Base-by-base conservation (phyloP, 805 yeast genomes). In the Saturnispora ahearnii region DNA sequence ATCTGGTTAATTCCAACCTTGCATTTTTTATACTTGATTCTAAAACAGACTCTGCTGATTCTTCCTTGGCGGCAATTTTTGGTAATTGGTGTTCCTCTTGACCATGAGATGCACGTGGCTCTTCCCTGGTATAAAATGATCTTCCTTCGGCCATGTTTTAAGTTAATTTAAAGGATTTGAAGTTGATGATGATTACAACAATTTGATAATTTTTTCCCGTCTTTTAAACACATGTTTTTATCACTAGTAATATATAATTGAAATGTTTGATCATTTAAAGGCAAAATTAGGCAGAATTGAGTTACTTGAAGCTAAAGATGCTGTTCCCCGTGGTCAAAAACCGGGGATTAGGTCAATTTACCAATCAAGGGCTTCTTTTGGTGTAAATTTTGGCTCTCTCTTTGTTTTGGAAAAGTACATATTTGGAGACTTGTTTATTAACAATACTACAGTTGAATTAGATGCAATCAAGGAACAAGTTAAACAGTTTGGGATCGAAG, bases 341-440 rank as follows among this genome's bases (percentile, higher is more conserved):
- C 79, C 76, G 4, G 59, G 73, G 8, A 62, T 60, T 46, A 68
- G 64, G 38, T 72, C 80, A 24, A 73, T 85, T n/a, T 80, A 73
- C 58, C 82, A 76, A 57, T 66, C 73, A 21, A 69, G 93, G 47
- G 68, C 68, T 57, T 86, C 87, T 60, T 81, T 77, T 60, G 98
- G 96, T 6, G 95, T 87, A 31, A 90, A 89, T 64, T 68, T 90
- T 38, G 98, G 98, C 0, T 76, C 89, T 0, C 65, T 84, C 51
- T 90, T 89, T 63, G 82, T 89, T 1, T 71, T 79, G 43, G 97
- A 90, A 61, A 81, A 80, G 57, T 90, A 87, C 81, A 86, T 88
- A 33, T 84, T 68, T 62, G 83, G 77, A 49, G 69, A 73, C 38
- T 65, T 82, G 50, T 85, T 86, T 58, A 72, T 75, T 3, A 78